phyloP scores from a whole-genome alignment of 495 filamentous ascomycete species.

The Aspergillus egyptiacus region DNA sequence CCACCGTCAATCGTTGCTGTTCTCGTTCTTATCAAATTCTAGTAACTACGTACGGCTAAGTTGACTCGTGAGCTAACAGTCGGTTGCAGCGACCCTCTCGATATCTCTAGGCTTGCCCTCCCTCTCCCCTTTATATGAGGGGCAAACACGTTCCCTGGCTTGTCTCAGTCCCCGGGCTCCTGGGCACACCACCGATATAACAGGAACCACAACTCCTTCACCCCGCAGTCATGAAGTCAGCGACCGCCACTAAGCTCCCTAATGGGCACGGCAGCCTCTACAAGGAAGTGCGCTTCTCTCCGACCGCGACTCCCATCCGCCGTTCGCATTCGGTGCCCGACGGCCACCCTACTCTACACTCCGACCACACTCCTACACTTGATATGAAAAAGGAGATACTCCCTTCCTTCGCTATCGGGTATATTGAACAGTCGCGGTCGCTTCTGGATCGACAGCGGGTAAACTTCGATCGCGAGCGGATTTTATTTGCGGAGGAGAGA shows the following conservation, averaged over 20 bases:
- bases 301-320: conserved; percentile 34
- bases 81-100: neutral
- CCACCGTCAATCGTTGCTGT: conserved; percentile 4
- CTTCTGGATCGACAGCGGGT: conserved; percentile 38
- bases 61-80: neutral
- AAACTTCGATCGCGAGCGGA: conserved; percentile 34
- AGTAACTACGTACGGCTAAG: neutral
- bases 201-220: neutral
- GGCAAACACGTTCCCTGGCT: conserved; percentile 6
- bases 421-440: conserved; percentile 37
- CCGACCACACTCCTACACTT: conserved; percentile 12
- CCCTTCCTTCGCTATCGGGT: conserved; percentile 25
- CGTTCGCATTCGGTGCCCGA: conserved; percentile 37
- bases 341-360: conserved; percentile 23
- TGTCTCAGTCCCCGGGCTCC: neutral
- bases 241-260: conserved; percentile 20
- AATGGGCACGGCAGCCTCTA: conserved; percentile 40
- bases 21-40: neutral
- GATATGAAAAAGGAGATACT: conserved; percentile 11
- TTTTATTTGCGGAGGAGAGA: conserved; percentile 37
- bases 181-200: too few species aligned
- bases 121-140: conserved; percentile 10
- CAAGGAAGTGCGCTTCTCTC: conserved; percentile 47
- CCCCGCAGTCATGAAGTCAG: conserved; percentile 27
- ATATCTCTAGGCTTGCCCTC: too few species aligned